phyloP scores from a whole-genome alignment of 1,284 basidiomycete genomes.

The Rhodotorula mucilaginosa region DNA sequence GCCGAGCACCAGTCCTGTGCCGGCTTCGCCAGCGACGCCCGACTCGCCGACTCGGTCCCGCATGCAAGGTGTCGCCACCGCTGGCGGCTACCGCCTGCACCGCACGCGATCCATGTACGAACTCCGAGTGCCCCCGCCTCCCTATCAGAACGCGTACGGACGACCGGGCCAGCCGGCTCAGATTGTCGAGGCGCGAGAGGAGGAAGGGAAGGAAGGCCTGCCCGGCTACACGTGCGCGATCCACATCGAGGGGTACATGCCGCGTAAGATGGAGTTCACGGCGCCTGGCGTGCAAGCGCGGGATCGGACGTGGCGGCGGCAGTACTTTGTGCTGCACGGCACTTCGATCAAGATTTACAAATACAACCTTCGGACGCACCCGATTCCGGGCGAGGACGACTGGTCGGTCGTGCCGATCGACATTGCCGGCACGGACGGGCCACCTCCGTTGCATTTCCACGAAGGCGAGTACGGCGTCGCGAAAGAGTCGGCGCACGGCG shows the following conservation, averaged over 20 bases:
- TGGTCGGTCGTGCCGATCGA: conserved; percentile 22
- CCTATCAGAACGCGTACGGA: conserved; percentile 50
- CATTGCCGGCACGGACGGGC: conserved; percentile 40
- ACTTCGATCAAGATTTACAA: conserved; percentile 83
- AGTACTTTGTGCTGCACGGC: conserved; percentile 87
- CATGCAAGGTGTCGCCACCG: not conserved
- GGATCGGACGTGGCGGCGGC: conserved; percentile 86
- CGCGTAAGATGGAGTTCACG: conserved; percentile 91
- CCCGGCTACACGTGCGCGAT: conserved; percentile 83
- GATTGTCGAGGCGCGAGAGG: conserved; percentile 52
- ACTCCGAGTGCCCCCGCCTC: conserved; percentile 48
- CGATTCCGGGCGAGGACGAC: conserved; percentile 45
- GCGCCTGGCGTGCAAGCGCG: conserved; percentile 79
- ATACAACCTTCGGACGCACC: conserved; percentile 55
- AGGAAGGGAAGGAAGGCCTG: conserved; percentile 77
- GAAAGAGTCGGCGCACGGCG: not conserved
- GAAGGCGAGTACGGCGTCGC: conserved; percentile 41
- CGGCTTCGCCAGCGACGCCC: conserved; percentile 2
- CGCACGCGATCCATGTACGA: conserved; percentile 53
- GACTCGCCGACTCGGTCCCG: conserved; percentile 12
- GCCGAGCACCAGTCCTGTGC: not conserved
- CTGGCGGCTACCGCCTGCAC: conserved; percentile 40
- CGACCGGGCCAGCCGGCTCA: conserved; percentile 41
- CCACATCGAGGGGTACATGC: conserved; percentile 78
- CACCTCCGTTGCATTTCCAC: conserved; percentile 43